Evolutionary conservation across 179 eudicot species (phyloP), one percentile per base, ranked within the genome.

Genomic region (Nepenthes alata): DNA sequence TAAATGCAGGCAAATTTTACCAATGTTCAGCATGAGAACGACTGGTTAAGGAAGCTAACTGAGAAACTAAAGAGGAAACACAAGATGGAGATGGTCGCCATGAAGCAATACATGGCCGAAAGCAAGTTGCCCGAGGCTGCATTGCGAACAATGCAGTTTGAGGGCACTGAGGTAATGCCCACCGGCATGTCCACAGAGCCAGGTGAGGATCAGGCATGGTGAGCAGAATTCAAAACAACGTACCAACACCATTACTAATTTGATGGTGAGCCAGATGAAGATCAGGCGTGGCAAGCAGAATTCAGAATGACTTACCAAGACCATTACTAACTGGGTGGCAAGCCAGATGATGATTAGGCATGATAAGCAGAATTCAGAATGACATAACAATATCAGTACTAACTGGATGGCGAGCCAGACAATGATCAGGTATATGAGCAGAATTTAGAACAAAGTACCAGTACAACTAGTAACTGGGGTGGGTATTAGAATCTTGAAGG

Each of bases 51-150:
- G 76, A 83, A 82, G 68, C 93, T 86, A 72, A 55, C 87, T 38
- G 95, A 87, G 65, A 89, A 89, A 63, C 76, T 71, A 65, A 93
- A 83, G 79, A 87, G 82, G 66, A 91, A 91, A 66, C 96, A 89
- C 82, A 89, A 89, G 80, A 84, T 81, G 91, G 98, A 91, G 76
- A 83, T 91, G 78, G 70, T 66, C 39, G 84, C 98, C 39, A 86
- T 91, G 96, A 91, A 91, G 66, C 87, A 88, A 57, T 88, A 85
- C 74, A 83, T 91, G 74, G 96, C 89, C 2, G 96, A 82, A 71
- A 91, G 97, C 74, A 70, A 86, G 62, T 66, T 91, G 62, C 98
- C 98, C 4, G 86, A 84, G 71, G 75, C 86, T 66, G 98, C 98
- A 48, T 54, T 91, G 47, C 57, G 70, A 58, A 76, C 85, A 38